These are phyloP conservation scores for Protomyces macrosporus DNA, from an alignment of 1,139 yeast species.

Conservation along the genomic window DNA sequence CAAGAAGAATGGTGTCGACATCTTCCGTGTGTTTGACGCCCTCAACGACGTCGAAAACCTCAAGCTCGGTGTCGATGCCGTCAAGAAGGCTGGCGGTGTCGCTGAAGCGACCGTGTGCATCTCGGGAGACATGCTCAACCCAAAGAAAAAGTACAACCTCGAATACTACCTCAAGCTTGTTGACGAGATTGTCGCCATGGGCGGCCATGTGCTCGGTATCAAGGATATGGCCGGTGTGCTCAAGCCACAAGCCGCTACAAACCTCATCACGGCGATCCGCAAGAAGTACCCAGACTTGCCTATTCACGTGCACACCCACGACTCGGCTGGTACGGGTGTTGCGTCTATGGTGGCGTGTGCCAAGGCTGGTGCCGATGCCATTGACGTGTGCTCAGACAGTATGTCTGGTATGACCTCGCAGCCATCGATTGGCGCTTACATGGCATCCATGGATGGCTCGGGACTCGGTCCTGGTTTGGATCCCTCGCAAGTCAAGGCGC, in stretches of 20 bases:
- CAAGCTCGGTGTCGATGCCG: conserved; percentile 96
- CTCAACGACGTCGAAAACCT: conserved; percentile 93
- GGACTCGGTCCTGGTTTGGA: conserved; percentile 70
- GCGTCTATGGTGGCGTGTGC: conserved; percentile 95
- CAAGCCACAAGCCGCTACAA: conserved; percentile 87
- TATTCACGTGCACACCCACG: conserved; percentile 97
- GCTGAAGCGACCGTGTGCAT: conserved; percentile 97
- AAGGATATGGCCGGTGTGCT: conserved; percentile 99
- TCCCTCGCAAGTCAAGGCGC: conserved; percentile 62
- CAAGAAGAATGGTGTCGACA: conserved; percentile 91
- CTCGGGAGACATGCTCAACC: conserved; percentile 96
- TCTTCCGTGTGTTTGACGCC: conserved; percentile 96
- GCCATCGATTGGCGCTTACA: conserved; percentile 87
- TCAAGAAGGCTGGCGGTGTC: conserved; percentile 96
- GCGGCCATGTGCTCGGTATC: conserved; percentile 94
- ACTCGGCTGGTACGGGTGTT: conserved; percentile 99
- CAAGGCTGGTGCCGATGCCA: conserved; percentile 94
- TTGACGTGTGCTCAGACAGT: conserved; percentile 91
- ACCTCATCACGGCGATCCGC: conserved; percentile 74
- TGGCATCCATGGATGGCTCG: conserved; percentile 81
- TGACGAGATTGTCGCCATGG: conserved; percentile 81
- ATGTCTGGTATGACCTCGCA: conserved; percentile 98
- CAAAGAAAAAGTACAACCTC: conserved; percentile 91
- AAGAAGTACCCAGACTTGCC: conserved; percentile 86
- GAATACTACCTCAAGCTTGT: conserved; percentile 79